phyloP scores from a whole-genome alignment of 2,329 filamentous ascomycete species.

The Cladosporium sp. region DNA sequence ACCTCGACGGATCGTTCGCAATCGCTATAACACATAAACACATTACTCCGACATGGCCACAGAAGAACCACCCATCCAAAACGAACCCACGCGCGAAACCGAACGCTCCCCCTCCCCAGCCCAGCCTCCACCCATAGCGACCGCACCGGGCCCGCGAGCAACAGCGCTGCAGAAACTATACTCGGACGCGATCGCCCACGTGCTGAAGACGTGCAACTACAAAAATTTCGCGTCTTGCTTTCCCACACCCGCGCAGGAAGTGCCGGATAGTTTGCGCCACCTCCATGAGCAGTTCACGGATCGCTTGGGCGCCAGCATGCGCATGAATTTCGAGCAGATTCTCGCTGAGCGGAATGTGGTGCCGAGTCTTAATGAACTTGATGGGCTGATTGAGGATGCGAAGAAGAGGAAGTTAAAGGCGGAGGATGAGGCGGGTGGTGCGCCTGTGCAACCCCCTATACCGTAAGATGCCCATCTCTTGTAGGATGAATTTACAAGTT shows the following conservation, averaged over 20 bases:
- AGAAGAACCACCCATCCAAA: slow-evolving; percentile 2
- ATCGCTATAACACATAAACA: neutral
- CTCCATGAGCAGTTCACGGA: slow-evolving; percentile 56
- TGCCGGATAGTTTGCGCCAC: slow-evolving; percentile 51
- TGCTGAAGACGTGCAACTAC: slow-evolving; percentile 57
- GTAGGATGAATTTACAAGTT: slow-evolving; percentile 8
- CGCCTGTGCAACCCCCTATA: slow-evolving; percentile 32
- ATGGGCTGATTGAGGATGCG: slow-evolving; percentile 56
- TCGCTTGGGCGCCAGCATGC: slow-evolving; percentile 50
- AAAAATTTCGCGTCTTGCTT: slow-evolving; percentile 60
- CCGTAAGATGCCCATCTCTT: slow-evolving; percentile 40
- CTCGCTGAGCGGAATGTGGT: slow-evolving; percentile 53
- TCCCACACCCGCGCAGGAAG: slow-evolving; percentile 56
- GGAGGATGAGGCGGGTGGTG: slow-evolving; percentile 34
- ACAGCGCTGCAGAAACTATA: slow-evolving; percentile 57
- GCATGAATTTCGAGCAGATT: slow-evolving; percentile 56
- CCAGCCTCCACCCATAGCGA: slow-evolving; percentile 43
- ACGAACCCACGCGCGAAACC: neutral
- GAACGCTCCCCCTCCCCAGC: slow-evolving; percentile 11
- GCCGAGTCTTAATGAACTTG: slow-evolving; percentile 55
- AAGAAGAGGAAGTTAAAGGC: slow-evolving; percentile 46
- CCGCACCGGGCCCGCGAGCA: slow-evolving; percentile 56
- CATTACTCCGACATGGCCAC: slow-evolving; percentile 3
- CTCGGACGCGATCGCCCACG: slow-evolving; percentile 53
- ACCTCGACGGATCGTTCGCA: neutral